A percentile compares a stretch with the other conserved stretches of the same genome.
phyloP scores from a whole-genome alignment of 164 flowering plant species.

The Malania oleifera region DNA sequence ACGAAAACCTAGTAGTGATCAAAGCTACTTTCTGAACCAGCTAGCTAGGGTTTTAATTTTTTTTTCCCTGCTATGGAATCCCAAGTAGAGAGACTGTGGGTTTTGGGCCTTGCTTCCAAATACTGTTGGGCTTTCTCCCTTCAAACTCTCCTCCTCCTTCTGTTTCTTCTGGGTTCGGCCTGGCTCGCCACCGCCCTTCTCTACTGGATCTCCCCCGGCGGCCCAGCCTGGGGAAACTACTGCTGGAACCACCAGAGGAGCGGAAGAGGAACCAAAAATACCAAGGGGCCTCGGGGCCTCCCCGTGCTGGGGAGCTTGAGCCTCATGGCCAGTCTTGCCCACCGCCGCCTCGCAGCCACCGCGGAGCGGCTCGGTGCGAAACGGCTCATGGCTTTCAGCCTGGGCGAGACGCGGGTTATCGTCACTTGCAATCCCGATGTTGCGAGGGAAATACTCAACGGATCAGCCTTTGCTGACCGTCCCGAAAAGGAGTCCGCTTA shows the following conservation, averaged over 20 bases:
- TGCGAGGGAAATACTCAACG: conserved; percentile 38
- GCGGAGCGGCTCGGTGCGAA: conserved; percentile 21
- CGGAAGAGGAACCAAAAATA: conserved; percentile 7
- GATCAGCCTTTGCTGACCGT: conserved; percentile 40
- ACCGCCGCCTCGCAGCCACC: conserved; percentile 27
- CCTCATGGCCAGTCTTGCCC: conserved; percentile 31
- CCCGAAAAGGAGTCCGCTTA: conserved; percentile 45
- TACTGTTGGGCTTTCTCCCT: conserved; percentile 21
- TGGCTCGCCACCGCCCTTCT: conserved; percentile 23
- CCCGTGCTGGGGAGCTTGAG: conserved; percentile 40
- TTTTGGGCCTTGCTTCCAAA: conserved; percentile 32
- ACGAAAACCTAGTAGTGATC: conserved; percentile 4
- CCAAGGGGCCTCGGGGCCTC: conserved; percentile 41
- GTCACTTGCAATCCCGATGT: conserved; percentile 36
- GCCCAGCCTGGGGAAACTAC: conserved; percentile 62
- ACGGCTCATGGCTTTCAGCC: conserved; percentile 44
- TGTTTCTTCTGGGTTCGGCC: conserved; percentile 11
- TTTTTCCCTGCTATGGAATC: conserved; percentile 31
- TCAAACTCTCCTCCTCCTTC: conserved; percentile 1
- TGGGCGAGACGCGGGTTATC: conserved; percentile 35
- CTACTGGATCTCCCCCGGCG: conserved; percentile 48
- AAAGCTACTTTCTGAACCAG: neutral
- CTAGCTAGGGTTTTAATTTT: neutral
- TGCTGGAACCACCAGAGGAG: conserved; percentile 5
- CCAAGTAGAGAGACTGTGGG: conserved; percentile 29